These are phyloP conservation scores for Paraglomus brasilianum DNA, from an alignment of 192 early-diverging fungal species.

Conservation along the genomic window DNA sequence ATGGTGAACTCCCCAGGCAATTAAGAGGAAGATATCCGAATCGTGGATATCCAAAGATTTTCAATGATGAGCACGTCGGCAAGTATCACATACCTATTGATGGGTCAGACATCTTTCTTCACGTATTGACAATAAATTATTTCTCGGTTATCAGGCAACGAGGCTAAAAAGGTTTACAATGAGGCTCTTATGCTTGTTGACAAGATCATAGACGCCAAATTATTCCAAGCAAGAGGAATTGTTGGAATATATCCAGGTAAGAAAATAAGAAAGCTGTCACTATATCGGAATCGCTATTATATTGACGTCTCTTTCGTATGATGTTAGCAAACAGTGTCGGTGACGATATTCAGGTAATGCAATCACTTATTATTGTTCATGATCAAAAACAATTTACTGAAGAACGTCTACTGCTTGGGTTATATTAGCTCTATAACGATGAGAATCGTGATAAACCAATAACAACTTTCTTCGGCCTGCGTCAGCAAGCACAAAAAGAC, in stretches of 20 bases:
- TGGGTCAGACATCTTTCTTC: background rate
- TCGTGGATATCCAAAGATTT: conserved; percentile 96
- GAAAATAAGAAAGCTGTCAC: background rate
- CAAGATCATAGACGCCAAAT: conserved; percentile 73
- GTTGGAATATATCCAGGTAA: conserved; percentile 78
- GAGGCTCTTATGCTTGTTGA: conserved; percentile 83
- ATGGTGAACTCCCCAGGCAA: conserved; percentile 47
- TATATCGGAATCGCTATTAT: background rate
- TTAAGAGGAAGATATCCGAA: conserved; percentile 94
- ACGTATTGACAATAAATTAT: background rate
- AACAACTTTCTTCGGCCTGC: conserved; percentile 83
- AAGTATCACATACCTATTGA: background rate
- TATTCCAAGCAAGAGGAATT: conserved; percentile 71
- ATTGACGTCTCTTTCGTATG: background rate
- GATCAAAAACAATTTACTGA: conserved; percentile 4
- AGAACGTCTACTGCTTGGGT: background rate
- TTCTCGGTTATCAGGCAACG: conserved; percentile 41
- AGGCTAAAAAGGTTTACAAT: conserved; percentile 86
- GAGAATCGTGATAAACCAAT: conserved; percentile 65
- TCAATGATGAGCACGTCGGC: conserved; percentile 92
- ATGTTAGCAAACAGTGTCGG: conserved; percentile 70
- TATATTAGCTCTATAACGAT: conserved; percentile 62
- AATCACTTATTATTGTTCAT: background rate
- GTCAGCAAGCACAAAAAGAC: conserved; percentile 62
- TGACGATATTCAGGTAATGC: conserved; percentile 81